Evolutionary conservation across 1,284 basidiomycete genomes (phyloP), one percentile per base, ranked within the genome.

Genomic region (Stygiomarasmius scandens): DNA sequence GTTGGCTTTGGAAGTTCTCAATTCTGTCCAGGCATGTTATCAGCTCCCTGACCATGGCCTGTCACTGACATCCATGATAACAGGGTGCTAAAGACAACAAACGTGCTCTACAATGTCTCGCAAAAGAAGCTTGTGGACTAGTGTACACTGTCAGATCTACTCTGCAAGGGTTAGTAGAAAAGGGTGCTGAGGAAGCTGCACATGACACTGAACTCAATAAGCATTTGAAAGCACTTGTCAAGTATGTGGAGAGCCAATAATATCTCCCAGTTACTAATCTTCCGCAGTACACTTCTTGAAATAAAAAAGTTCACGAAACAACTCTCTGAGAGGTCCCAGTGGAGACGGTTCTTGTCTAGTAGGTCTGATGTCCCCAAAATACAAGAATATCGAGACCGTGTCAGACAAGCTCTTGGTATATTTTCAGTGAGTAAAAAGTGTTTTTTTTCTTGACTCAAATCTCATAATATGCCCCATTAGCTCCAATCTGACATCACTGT

Each of bases 1-100:
- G 14, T 45, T 60, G n/a, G 61, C 62, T 6, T 41, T 63, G n/a
- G 32, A 49, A 6, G 59, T 65, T 49, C 27, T 60, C 16, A 47
- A 36, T 23, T 45, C 54, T 1, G 55, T 62, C 2, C 59, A 60
- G 57, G 63, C 49, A 20, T 19, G 54, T 41, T n/a, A n/a, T n/a
- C n/a, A n/a, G n/a, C n/a, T n/a, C n/a, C n/a, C n/a, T n/a, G n/a
- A n/a, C n/a, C n/a, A n/a, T n/a, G n/a, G n/a, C n/a, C n/a, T n/a
- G n/a, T n/a, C n/a, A n/a, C n/a, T n/a, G n/a, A n/a, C n/a, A n/a
- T n/a, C n/a, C n/a, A n/a, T n/a, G 23, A 1, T 11, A 24, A 12
- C 16, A 49, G 16, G 54, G 44, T n/a, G 63, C 61, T 6, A 53
- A 56, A 47, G 60, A 56, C 36, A 64, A 63, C 24, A 63, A 62